Base-by-base conservation (phyloP, 768 basidiomycete genomes). In the Crassisporium funariophilum region DNA sequence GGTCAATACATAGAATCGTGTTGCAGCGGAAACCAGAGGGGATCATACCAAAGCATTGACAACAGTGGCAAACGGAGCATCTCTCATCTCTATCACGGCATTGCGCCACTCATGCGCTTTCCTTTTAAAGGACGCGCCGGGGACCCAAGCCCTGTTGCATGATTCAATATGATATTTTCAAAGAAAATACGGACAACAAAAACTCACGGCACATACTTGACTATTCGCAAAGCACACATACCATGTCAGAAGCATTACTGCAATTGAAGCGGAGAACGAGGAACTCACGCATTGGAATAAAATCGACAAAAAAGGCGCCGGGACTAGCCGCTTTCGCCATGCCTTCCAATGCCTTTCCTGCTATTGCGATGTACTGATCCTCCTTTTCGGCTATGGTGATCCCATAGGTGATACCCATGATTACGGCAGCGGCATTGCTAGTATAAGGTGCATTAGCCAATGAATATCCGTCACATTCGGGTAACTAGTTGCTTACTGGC, bases 21-120 rank as follows among this genome's bases (percentile, higher is more conserved):
- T 13, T 7, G 13, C 29, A 31, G 29, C n/a, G 11, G n/a, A 31
- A 17, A 13, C 3, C 29, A 1, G 24, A 25, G 4, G 5, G 21
- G 12, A 16, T 54, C 67, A 43, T 46, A 77, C 79, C 52, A 77
- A 57, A 22, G 67, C 60, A 11, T 65, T 55, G 44, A 66, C 60
- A 1, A 71, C 72, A 17, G 66, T 61, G 16, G 59, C 57, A 47
- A 73, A 75, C 0, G 73, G 73, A 3, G 63, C 66, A 47, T 79
- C 70, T 31, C 69, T 69, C 79, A 81, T 79, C 44, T 74, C 72
- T 33, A 69, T 60, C 9, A 77, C 72, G 24, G 72, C 72, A 23
- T 59, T 61, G 35, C 72, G 74, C 78, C 79, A 79, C 43, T 71
- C 61, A n/a, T 66, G 66, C 10, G 78, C 78, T 54, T 76, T 75